phyloP scores from a whole-genome alignment of 257 asterid genomes.

The Primulina huaijiensis region DNA sequence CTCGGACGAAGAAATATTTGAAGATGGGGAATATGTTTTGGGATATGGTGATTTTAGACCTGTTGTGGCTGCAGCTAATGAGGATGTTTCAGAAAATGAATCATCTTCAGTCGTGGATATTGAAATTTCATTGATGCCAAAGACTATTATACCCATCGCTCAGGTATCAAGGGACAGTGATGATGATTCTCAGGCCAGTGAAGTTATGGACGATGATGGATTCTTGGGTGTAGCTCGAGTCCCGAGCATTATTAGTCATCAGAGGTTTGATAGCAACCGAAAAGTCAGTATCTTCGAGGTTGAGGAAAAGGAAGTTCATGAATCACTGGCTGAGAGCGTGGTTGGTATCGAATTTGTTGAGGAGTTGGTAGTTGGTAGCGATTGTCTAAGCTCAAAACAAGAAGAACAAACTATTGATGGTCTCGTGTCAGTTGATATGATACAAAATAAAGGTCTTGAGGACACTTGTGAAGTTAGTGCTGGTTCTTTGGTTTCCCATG shows the following conservation, averaged over 20 bases:
- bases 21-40: slow-evolving; percentile 19
- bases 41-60: slow-evolving; percentile 25
- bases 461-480: slow-evolving; percentile 25
- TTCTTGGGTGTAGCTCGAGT: slow-evolving; percentile 38
- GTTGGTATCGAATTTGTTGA: slow-evolving; percentile 41
- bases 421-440: slow-evolving; percentile 23
- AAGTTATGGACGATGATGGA: slow-evolving; percentile 42
- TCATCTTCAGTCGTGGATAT: slow-evolving; percentile 21
- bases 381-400: slow-evolving; percentile 25
- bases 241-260: slow-evolving; percentile 37
- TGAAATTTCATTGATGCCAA: slow-evolving; percentile 23
- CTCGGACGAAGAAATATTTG: slow-evolving; percentile 32
- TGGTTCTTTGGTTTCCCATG: slow-evolving; percentile 27
- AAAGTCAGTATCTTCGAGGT: slow-evolving; percentile 42
- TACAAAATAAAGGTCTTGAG: slow-evolving; percentile 30
- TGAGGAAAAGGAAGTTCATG: slow-evolving; percentile 40
- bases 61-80: slow-evolving; percentile 28
- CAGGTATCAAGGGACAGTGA: slow-evolving; percentile 59
- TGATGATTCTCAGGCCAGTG: slow-evolving; percentile 54
- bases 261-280: slow-evolving; percentile 42
- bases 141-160: slow-evolving; percentile 55
- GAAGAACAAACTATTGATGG: slow-evolving; percentile 28
- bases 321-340: slow-evolving; percentile 25
- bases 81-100: slow-evolving; percentile 25
- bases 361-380: slow-evolving; percentile 32